A percentile compares a stretch with the other conserved stretches of the same genome.
Evolutionary conservation across 148 eudicot species (phyloP).

Genomic region (Vaccinium myrtillus): DNA sequence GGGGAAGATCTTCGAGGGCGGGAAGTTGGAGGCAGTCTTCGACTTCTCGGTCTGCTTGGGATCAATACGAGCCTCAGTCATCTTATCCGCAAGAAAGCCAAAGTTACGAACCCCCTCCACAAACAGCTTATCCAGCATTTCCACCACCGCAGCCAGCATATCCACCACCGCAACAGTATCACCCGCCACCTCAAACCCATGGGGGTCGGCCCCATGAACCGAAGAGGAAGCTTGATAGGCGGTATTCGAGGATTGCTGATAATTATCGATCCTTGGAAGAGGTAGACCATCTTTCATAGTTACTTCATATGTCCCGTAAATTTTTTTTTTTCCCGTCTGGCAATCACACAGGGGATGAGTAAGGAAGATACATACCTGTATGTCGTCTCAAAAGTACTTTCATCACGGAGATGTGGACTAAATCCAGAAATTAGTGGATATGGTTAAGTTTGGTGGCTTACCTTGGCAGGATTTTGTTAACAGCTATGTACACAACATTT

Average conservation of each 20-base stretch:
- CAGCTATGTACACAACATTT: background rate
- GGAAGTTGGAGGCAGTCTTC: conserved; percentile 19
- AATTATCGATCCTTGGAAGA: conserved; percentile 81
- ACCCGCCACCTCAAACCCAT: conserved; percentile 32
- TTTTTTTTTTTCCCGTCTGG: background rate
- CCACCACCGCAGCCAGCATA: conserved; percentile 37
- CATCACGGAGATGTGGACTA: background rate
- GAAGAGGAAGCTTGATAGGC: conserved; percentile 61
- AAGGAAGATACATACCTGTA: background rate
- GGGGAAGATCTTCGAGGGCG: conserved; percentile 47
- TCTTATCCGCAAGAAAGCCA: conserved; percentile 35
- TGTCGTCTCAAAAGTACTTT: background rate
- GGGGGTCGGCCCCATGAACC: conserved; percentile 31
- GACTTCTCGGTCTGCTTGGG: conserved; percentile 26
- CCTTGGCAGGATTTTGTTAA: background rate
- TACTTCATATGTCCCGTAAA: background rate
- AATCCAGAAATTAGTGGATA: background rate
- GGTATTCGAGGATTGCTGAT: conserved; percentile 88
- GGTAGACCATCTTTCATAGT: conserved; percentile 34
- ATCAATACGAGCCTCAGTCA: conserved; percentile 40
- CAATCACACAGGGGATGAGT: background rate
- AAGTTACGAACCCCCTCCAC: conserved; percentile 32
- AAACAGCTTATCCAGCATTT: conserved; percentile 34
- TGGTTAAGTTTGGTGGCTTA: conserved; percentile 2
- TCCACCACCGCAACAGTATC: conserved; percentile 36